Percentiles rank a stretch among this genome's conserved stretches.
These are phyloP conservation scores for Nemania abortiva DNA, from an alignment of 2,329 filamentous ascomycete species.

Conservation along the genomic window DNA sequence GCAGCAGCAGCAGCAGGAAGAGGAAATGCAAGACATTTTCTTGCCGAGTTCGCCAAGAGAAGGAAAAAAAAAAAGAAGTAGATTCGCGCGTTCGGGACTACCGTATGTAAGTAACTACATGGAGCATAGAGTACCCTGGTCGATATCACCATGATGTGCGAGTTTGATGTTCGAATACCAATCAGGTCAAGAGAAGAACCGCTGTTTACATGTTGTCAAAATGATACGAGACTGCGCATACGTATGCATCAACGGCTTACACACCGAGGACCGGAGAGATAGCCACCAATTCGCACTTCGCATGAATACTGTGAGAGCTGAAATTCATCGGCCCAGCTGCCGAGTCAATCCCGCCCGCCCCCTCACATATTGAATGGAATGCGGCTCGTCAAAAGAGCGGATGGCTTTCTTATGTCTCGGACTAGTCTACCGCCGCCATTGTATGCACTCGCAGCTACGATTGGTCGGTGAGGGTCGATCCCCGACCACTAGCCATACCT, in stretches of 20 bases:
- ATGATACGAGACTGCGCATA: conserved; percentile 12
- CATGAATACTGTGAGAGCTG: conserved; percentile 16
- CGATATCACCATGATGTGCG: conserved; percentile 18
- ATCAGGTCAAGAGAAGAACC: conserved; percentile 1
- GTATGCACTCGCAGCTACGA: background rate
- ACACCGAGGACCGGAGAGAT: conserved; percentile 10
- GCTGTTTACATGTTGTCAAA: conserved; percentile 3
- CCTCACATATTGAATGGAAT: background rate
- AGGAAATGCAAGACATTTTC: conserved; percentile 32
- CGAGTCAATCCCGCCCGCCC: background rate
- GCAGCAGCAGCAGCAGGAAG: too few relatives aligned
- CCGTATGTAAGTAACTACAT: conserved; percentile 1
- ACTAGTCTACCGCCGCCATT: background rate
- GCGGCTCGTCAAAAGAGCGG: background rate
- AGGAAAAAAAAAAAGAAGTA: background rate
- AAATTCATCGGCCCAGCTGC: conserved; percentile 4
- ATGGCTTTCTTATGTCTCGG: background rate
- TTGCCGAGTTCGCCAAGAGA: conserved; percentile 29
- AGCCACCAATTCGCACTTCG: background rate
- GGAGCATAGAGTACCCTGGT: background rate
- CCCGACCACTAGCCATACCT: background rate
- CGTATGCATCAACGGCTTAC: background rate
- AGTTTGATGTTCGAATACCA: background rate
- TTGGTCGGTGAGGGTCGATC: conserved; percentile 7
- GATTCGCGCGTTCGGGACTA: conserved; percentile 11